These are phyloP conservation scores for Insectozyma bohioensis DNA, from an alignment of 1,139 yeast genomes.

Conservation along the genomic window DNA sequence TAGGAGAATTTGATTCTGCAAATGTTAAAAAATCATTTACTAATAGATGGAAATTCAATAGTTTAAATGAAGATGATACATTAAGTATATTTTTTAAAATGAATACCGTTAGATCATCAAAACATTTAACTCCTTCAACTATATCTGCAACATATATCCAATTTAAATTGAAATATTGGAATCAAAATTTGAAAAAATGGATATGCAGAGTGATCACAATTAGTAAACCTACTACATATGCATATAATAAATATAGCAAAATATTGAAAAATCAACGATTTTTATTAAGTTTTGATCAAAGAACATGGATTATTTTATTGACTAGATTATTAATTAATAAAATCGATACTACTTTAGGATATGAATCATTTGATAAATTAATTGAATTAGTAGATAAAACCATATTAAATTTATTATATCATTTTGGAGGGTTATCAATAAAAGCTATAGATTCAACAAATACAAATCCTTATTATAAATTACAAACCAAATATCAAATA, in stretches of 20 bases:
- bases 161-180: constrained; percentile 32
- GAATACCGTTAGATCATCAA: constrained; percentile 26
- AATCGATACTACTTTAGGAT: constrained; percentile 37
- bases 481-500: constrained; percentile 21
- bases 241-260: constrained; percentile 17
- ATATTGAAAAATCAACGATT: constrained; percentile 28
- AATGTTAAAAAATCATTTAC: constrained; percentile 32
- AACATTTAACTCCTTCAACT: constrained; percentile 18
- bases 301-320: constrained; percentile 30
- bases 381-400: constrained; percentile 26
- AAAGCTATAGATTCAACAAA: constrained; percentile 9
- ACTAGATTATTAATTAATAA: constrained; percentile 32
- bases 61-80: constrained; percentile 21
- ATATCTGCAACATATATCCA: constrained; percentile 29
- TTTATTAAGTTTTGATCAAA: constrained; percentile 31
- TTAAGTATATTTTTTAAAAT: constrained; percentile 34
- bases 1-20: constrained; percentile 33
- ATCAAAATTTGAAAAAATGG: constrained; percentile 19
- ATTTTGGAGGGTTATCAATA: constrained; percentile 32
- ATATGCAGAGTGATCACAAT: constrained; percentile 31
- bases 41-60: constrained; percentile 36
- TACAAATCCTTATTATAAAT: constrained; percentile 24
- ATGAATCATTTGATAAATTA: constrained; percentile 30
- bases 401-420: constrained; percentile 26
- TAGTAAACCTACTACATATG: constrained; percentile 30